Evolutionary conservation across 1,284 basidiomycete genomes (phyloP).

Genomic region (Apiotrichum siamense): DNA sequence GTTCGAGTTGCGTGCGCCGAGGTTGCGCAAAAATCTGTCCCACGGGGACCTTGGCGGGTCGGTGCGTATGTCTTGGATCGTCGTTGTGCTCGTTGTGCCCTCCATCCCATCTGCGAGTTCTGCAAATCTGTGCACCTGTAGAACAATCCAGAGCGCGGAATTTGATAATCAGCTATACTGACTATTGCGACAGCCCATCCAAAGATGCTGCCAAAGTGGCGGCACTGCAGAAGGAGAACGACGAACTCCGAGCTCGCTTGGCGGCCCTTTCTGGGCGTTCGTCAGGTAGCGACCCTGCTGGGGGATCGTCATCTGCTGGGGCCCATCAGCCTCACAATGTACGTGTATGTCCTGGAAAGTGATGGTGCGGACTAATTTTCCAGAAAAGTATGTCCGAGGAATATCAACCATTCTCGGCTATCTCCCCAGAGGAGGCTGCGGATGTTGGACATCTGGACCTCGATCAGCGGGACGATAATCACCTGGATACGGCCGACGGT

Average conservation of each 20-base stretch:
- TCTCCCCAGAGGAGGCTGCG: constrained; percentile 7
- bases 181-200: constrained; percentile 9
- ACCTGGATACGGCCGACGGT: constrained; percentile 12
- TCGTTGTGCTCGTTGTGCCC: not conserved
- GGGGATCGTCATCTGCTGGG: not conserved
- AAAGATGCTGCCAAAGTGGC: constrained; percentile 16
- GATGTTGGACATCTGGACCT: constrained; percentile 1
- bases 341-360: not conserved
- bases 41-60: constrained; percentile 12
- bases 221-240: constrained; percentile 15
- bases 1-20: constrained; percentile 19
- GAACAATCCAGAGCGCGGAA: too few species aligned
- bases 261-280: not conserved
- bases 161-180: too few species aligned
- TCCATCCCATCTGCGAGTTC: too few species aligned
- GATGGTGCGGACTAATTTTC: not conserved
- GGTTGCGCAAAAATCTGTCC: constrained; percentile 23
- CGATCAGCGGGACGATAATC: constrained; percentile 12
- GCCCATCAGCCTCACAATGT: not conserved
- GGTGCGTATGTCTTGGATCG: constrained; percentile 5
- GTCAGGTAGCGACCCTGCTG: too few species aligned
- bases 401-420: constrained; percentile 14
- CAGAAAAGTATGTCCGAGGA: constrained; percentile 1
- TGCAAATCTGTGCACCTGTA: too few species aligned
- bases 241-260: constrained; percentile 7